Evolutionary conservation across 306 rosid species (phyloP).

Genomic region (Rosa chinensis): DNA sequence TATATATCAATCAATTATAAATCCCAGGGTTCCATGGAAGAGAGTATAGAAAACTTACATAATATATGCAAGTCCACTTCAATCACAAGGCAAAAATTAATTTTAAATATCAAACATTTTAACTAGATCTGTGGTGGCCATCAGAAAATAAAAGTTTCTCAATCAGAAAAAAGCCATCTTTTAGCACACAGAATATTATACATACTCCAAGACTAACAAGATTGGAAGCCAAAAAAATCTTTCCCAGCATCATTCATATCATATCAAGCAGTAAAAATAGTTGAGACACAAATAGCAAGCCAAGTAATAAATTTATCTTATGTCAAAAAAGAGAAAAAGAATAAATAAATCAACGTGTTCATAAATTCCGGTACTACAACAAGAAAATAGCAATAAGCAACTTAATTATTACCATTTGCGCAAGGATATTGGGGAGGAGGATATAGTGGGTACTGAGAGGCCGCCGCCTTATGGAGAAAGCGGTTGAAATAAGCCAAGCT

Average conservation of each 20-base stretch:
- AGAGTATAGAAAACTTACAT: background rate
- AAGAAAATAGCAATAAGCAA: background rate
- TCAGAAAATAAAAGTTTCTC: background rate
- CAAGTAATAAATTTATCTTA: background rate
- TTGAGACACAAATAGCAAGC: background rate
- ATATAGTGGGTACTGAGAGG: conserved; percentile 26
- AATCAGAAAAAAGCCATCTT: background rate
- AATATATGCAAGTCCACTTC: background rate
- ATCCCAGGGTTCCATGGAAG: background rate
- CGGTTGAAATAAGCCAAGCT: conserved; percentile 52
- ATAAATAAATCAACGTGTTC: background rate
- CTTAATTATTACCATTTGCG: conserved; percentile 43
- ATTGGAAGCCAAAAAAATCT: background rate
- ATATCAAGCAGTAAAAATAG: background rate
- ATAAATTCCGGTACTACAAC: background rate
- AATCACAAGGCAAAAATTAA: background rate
- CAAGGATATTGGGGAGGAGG: conserved; percentile 22
- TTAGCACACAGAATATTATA: background rate
- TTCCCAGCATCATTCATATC: background rate
- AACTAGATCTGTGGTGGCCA: background rate
- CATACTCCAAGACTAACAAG: background rate
- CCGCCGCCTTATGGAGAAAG: conserved; percentile 32
- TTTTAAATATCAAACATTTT: background rate
- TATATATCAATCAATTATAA: background rate
- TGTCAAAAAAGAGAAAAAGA: background rate